phyloP scores from a whole-genome alignment of 148 eudicot species.

The Chenopodium quinoa region DNA sequence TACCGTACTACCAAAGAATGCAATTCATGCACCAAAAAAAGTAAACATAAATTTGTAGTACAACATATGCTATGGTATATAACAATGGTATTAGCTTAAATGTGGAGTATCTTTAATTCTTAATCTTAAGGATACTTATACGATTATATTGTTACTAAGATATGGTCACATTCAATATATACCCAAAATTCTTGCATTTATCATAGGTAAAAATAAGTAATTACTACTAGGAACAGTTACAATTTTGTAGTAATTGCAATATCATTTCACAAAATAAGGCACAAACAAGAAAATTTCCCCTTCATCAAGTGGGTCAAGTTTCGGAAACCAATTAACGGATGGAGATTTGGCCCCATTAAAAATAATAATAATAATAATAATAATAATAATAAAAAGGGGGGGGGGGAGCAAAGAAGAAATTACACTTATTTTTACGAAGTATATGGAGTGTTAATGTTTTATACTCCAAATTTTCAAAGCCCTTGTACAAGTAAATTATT shows the following conservation, averaged over 20 bases:
- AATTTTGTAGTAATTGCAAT: conserved; percentile 11
- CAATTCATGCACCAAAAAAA: neutral
- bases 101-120: neutral
- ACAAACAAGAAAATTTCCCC: conserved; percentile 6
- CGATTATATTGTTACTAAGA: neutral
- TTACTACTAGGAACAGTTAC: conserved; percentile 8
- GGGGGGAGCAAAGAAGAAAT: no score
- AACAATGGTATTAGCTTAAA: neutral
- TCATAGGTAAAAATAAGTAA: neutral
- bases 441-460: no score
- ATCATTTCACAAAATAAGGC: conserved; percentile 14
- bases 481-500: no score
- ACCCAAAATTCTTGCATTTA: conserved; percentile 3
- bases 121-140: neutral
- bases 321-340: conserved; percentile 20
- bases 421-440: no score
- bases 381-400: no score
- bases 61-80: no score
- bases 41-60: neutral
- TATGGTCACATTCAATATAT: conserved; percentile 6
- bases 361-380: no score
- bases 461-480: no score
- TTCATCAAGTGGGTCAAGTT: conserved; percentile 20
- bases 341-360: neutral
- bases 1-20: neutral